These are phyloP conservation scores for Penicillium sp. DNA, from an alignment of 2,329 filamentous ascomycete genomes.

Conservation along the genomic window DNA sequence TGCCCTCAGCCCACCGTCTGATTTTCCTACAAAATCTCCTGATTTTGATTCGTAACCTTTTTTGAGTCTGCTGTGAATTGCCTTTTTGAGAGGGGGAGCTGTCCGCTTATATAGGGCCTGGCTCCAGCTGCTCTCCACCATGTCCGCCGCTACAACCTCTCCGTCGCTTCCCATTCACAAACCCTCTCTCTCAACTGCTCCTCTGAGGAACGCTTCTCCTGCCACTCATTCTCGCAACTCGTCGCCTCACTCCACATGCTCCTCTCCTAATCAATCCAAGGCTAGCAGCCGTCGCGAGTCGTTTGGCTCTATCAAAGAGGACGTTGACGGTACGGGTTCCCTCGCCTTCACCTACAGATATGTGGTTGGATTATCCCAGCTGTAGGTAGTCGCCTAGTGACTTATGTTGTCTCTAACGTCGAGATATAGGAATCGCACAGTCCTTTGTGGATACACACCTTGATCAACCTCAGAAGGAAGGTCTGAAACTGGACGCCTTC, in stretches of 20 bases:
- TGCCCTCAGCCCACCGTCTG: slow-evolving; percentile 17
- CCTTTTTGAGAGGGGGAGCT: slow-evolving; percentile 23
- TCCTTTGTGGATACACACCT: slow-evolving; percentile 49
- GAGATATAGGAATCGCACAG: slow-evolving; percentile 46
- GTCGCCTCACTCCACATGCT: slow-evolving; percentile 39
- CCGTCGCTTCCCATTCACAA: slow-evolving; percentile 30
- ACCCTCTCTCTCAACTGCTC: slow-evolving; percentile 27
- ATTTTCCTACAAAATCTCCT: slow-evolving; percentile 12
- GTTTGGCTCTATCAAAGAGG: slow-evolving; percentile 51
- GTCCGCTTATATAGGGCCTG: slow-evolving; percentile 27
- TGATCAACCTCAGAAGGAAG: slow-evolving; percentile 33
- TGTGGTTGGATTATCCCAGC: not conserved
- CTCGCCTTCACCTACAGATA: slow-evolving; percentile 1
- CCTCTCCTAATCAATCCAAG: slow-evolving; percentile 42
- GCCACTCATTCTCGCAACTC: slow-evolving; percentile 34
- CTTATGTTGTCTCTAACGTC: slow-evolving; percentile 6
- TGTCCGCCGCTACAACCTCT: slow-evolving; percentile 35
- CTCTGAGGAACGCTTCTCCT: slow-evolving; percentile 28
- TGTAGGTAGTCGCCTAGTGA: not conserved
- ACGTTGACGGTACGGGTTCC: slow-evolving; percentile 42
- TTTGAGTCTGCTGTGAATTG: slow-evolving; percentile 17
- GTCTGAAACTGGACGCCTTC: slow-evolving; percentile 25
- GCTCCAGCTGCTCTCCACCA: slow-evolving; percentile 27
- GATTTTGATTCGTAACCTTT: slow-evolving; percentile 20
- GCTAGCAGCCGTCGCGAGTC: slow-evolving; percentile 47